Base-by-base conservation (phyloP, 75 land plant species). In the Ceratopteris richardii region DNA sequence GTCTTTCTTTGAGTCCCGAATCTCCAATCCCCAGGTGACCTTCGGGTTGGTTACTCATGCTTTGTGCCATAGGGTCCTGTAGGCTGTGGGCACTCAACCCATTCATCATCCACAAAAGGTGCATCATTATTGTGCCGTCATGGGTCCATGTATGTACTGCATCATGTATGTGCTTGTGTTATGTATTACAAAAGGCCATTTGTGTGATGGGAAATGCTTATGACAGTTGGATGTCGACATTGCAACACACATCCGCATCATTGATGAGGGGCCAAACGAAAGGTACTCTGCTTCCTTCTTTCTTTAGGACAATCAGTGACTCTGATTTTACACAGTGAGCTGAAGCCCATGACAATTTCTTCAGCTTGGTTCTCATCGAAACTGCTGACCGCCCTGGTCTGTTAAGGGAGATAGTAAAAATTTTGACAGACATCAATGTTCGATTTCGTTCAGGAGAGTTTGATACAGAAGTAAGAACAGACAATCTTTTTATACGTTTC, bases 381-480 rank as follows among this genome's bases (percentile, higher is more conserved):
- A 84, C 97, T 29, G 92, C 87, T 48, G 99, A 95, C 65, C 68
- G 90, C 16, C 89, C 99, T 37, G 97, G 99, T 28, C 62, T 95
- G 51, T 51, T 95, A 52, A 33, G 93, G 56, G 99, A 95, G 52
- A 79, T 95, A 25, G 68, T 95, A 26, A 80, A 84, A 60, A 82
- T 80, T 20, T 73, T 95, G 19, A 25, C 80, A 10, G 97, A 95
- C 60, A 78, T 80, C 29, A 84, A 79, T 40, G 55, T 95, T 25
- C 65, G 48, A 56, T 89, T 95, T 21, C 86, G 87, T 66, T 95
- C 97, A 18, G 99, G 89, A 44, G 91, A 90, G 65, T 87, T 95
- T 56, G 93, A 95, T 64, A 95, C 99, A 2, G 87, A 87, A 68
- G 99, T 94, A 66, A 40, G 47, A 9, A 9, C 37, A 4, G 9